Evolutionary conservation across 805 yeast species (phyloP).

Genomic region (Pichia membranifaciens): DNA sequence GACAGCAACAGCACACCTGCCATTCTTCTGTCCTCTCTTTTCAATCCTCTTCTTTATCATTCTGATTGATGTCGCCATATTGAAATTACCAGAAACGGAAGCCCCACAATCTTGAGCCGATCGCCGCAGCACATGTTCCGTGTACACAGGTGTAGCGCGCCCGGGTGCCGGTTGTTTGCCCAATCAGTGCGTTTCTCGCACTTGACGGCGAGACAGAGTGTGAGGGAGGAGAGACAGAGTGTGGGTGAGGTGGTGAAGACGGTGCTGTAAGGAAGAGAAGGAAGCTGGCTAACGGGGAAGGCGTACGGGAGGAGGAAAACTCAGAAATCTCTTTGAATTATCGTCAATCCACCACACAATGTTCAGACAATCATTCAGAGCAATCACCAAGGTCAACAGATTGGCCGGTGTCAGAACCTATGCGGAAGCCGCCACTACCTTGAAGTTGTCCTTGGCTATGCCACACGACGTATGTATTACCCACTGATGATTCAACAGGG

Average conservation of each 20-base stretch:
- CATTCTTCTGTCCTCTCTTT: too few species aligned
- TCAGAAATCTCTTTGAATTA: not conserved
- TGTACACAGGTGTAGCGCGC: constrained; percentile 2
- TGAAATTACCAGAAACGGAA: too few species aligned
- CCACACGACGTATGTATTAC: constrained; percentile 57
- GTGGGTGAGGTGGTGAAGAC: not conserved
- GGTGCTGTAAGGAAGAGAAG: not conserved
- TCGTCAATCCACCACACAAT: constrained; percentile 26
- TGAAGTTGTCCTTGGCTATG: constrained; percentile 83
- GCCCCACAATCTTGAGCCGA: constrained; percentile 9
- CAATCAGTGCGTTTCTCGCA: constrained; percentile 7
- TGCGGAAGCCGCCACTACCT: constrained; percentile 82
- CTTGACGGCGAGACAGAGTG: too few species aligned
- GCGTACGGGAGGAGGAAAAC: not conserved
- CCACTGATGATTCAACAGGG: too few species aligned
- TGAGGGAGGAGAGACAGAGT: not conserved
- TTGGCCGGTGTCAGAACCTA: constrained; percentile 68
- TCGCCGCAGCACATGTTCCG: constrained; percentile 15
- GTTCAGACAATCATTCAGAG: constrained; percentile 62
- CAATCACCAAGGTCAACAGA: constrained; percentile 53
- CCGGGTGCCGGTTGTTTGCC: not conserved
- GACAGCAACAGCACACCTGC: too few species aligned
- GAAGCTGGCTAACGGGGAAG: not conserved
- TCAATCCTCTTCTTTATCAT: too few species aligned
- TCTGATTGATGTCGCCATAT: too few species aligned